Conservation (phyloP, 257 asterid genomes). For the Anisodus acutangulus region DNA sequence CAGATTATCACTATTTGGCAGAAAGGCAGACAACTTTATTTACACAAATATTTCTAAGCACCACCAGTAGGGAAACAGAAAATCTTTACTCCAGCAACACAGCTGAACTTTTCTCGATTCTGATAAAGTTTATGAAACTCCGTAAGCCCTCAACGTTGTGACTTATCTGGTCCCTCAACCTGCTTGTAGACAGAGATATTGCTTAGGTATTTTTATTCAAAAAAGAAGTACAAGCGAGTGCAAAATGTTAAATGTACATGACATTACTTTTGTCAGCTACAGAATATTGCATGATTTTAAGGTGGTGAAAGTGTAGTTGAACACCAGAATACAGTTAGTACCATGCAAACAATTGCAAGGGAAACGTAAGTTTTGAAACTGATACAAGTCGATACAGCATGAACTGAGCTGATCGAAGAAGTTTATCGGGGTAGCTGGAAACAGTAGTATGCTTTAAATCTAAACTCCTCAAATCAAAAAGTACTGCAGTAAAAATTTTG, state of each 20-base stretch:
- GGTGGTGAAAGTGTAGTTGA: not conserved
- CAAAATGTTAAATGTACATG: not conserved
- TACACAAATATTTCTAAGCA: not conserved
- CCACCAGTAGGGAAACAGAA: not conserved
- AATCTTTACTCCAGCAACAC: not conserved
- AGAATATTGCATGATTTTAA: not conserved
- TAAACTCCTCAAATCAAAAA: not conserved
- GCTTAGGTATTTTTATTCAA: not conserved
- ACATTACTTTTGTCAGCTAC: not conserved
- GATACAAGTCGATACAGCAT: not conserved
- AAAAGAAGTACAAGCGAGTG: not conserved
- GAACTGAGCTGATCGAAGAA: not conserved
- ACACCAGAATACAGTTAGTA: slow-evolving; percentile 16
- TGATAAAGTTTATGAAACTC: not conserved
- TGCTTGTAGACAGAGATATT: not conserved
- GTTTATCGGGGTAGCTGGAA: not conserved
- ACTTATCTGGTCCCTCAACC: not conserved
- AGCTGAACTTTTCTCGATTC: not conserved
- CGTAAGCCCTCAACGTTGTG: not conserved
- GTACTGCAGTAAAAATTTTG: not conserved
- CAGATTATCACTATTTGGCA: not conserved
- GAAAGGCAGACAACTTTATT: not conserved
- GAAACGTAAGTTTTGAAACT: not conserved
- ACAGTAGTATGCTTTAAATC: not conserved
- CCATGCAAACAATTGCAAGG: not conserved